A percentile compares a stretch with the other conserved stretches of the same genome.
Conservation (phyloP, 129 eudicot species). For the Sambucus nigra region DNA sequence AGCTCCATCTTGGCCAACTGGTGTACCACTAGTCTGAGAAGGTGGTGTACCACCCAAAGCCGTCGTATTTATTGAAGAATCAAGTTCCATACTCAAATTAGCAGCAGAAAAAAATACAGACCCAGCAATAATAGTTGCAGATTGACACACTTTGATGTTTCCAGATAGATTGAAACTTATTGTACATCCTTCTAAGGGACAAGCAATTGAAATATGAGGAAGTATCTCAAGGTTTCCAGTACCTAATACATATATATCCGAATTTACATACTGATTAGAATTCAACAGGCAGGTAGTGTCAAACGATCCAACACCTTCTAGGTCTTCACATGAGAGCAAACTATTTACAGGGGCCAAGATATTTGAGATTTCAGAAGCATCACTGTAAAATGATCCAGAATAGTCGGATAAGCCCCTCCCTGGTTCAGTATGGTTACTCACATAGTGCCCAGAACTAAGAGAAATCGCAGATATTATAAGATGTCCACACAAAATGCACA, state of each 20-base stretch:
- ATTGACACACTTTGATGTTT: slow-evolving; percentile 54
- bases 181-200: slow-evolving; percentile 63
- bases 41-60: slow-evolving; percentile 82
- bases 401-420: slow-evolving; percentile 11
- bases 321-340: slow-evolving; percentile 50
- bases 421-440: slow-evolving; percentile 6
- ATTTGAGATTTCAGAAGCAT: slow-evolving; percentile 15
- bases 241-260: slow-evolving; percentile 45
- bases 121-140: slow-evolving; percentile 61
- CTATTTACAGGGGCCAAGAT: slow-evolving; percentile 17
- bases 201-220: slow-evolving; percentile 51
- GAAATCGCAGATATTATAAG: slow-evolving; percentile 27
- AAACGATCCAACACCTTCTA: slow-evolving; percentile 83
- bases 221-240: slow-evolving; percentile 79
- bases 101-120: slow-evolving; percentile 54
- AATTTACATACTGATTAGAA: slow-evolving; percentile 27
- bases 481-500: slow-evolving; percentile 51
- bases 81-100: slow-evolving; percentile 47
- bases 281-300: slow-evolving; percentile 72
- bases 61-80: slow-evolving; percentile 63
- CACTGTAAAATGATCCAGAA: slow-evolving; percentile 10
- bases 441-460: slow-evolving; percentile 20
- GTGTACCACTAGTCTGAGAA: slow-evolving; percentile 88
- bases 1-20: slow-evolving; percentile 81
- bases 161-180: slow-evolving; percentile 77